A percentile compares a stretch with the other conserved stretches of the same genome.
phyloP scores from a whole-genome alignment of 352 stramenopile species.

The Pythium utonaiense region DNA sequence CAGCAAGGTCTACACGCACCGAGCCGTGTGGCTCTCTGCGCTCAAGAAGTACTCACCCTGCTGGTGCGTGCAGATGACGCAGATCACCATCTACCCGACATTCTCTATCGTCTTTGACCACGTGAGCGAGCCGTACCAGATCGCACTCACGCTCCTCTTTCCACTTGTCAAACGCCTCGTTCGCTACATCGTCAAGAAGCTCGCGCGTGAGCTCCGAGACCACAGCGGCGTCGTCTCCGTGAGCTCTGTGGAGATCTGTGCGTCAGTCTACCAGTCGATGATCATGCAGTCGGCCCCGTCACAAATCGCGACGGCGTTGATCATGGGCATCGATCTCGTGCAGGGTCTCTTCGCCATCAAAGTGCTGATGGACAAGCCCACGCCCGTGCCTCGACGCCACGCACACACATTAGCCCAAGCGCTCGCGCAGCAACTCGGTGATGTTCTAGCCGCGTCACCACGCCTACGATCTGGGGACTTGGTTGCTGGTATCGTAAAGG shows the following conservation, averaged over 20 bases:
- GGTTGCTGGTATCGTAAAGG: too few relatives aligned
- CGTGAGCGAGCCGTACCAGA: background rate
- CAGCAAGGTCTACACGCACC: background rate
- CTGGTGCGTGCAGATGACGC: background rate
- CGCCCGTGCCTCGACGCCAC: background rate
- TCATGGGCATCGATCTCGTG: conserved; percentile 3
- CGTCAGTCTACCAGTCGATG: conserved; percentile 7
- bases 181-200: background rate
- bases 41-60: background rate
- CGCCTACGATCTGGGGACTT: too few relatives aligned
- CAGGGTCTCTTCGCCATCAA: conserved; percentile 2
- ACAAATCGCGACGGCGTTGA: background rate
- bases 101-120: conserved; percentile 3
- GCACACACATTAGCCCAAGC: background rate
- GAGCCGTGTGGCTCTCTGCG: background rate
- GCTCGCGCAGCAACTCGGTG: too few relatives aligned
- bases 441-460: too few relatives aligned
- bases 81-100: conserved; percentile 10
- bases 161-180: conserved; percentile 7
- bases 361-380: background rate
- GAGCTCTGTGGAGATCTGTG: background rate
- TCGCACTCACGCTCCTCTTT: conserved; percentile 6
- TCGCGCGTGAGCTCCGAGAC: background rate
- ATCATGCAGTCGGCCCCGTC: conserved; percentile 4
- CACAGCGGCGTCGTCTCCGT: conserved; percentile 10